Conservation (phyloP, 805 yeast species). For the Saccharomyces jurei region DNA sequence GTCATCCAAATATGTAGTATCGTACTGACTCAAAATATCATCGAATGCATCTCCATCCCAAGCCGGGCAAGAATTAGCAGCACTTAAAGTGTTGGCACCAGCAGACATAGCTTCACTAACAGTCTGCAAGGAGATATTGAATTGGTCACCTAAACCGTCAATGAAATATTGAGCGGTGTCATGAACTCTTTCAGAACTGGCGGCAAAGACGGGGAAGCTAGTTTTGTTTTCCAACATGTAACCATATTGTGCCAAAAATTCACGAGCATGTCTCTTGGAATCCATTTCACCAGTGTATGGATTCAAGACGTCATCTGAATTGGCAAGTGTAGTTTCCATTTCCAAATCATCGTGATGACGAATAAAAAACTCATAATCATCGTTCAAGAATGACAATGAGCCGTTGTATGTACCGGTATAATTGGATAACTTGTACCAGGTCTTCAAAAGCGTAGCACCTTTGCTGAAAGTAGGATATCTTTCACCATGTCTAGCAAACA, state of each 20-base stretch:
- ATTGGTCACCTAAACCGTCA: constrained; percentile 28
- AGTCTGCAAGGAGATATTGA: constrained; percentile 29
- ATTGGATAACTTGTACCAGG: constrained; percentile 12
- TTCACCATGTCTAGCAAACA: constrained; percentile 73
- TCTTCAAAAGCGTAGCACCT: constrained; percentile 29
- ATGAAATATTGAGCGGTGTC: constrained; percentile 45
- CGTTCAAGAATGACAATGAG: constrained; percentile 45
- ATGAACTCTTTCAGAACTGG: constrained; percentile 42
- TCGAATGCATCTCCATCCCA: constrained; percentile 24
- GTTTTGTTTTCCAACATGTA: constrained; percentile 33
- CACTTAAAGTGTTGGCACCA: constrained; percentile 47
- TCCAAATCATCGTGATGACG: constrained; percentile 35
- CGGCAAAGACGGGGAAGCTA: constrained; percentile 39
- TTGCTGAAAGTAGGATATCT: constrained; percentile 53
- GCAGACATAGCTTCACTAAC: constrained; percentile 35
- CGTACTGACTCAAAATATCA: constrained; percentile 13
- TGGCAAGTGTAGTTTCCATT: constrained; percentile 30
- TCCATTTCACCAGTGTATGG: constrained; percentile 42
- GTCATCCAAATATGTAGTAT: constrained; percentile 35
- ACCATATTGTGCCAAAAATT: constrained; percentile 37
- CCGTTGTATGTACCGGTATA: constrained; percentile 36
- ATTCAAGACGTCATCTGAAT: constrained; percentile 16
- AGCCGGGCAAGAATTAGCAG: constrained; percentile 37
- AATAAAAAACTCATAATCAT: constrained; percentile 39
- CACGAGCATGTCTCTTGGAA: constrained; percentile 39